These are phyloP conservation scores for Penicillium brevicompactum DNA, from an alignment of 2,329 filamentous ascomycete genomes.

Conservation along the genomic window DNA sequence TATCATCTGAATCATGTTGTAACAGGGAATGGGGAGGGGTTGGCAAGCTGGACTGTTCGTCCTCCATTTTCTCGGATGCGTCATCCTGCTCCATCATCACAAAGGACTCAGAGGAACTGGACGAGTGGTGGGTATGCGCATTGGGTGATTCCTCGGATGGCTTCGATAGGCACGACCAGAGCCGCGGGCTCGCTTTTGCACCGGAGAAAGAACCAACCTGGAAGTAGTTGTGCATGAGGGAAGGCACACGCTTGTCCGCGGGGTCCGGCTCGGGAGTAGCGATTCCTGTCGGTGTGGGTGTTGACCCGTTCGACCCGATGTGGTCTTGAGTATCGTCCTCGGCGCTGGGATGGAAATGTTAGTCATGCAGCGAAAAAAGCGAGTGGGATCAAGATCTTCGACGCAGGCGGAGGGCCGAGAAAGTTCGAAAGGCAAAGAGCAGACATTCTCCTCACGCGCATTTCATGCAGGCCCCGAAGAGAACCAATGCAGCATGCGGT, in stretches of 20 bases:
- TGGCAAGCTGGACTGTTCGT: slow-evolving; percentile 39
- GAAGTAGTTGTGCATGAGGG: slow-evolving; percentile 95
- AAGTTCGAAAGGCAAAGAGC: neutral
- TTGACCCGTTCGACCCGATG: slow-evolving; percentile 73
- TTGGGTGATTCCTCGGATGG: slow-evolving; percentile 19
- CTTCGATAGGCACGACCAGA: slow-evolving; percentile 40
- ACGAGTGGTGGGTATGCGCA: slow-evolving; percentile 13
- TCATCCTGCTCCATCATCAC: slow-evolving; percentile 45
- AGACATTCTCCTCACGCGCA: slow-evolving; percentile 1
- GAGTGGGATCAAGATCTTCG: neutral
- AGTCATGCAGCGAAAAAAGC: slow-evolving; percentile 22
- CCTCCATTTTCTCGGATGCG: slow-evolving; percentile 34
- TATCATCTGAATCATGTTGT: slow-evolving; percentile 46
- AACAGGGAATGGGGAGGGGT: slow-evolving; percentile 49
- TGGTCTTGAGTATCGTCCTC: slow-evolving; percentile 48
- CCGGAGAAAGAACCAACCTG: slow-evolving; percentile 94
- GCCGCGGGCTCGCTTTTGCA: slow-evolving; percentile 60
- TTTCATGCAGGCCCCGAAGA: slow-evolving; percentile 14
- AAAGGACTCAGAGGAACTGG: slow-evolving; percentile 43
- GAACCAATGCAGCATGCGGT: slow-evolving; percentile 21
- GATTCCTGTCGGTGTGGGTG: slow-evolving; percentile 73
- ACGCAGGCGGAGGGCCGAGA: neutral
- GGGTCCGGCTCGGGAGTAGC: slow-evolving; percentile 92
- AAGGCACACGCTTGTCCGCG: slow-evolving; percentile 90
- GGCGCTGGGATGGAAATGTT: slow-evolving; percentile 30